Evolutionary conservation across 2,329 filamentous ascomycete genomes (phyloP).

Genomic region (Cordyceps tenuipes): DNA sequence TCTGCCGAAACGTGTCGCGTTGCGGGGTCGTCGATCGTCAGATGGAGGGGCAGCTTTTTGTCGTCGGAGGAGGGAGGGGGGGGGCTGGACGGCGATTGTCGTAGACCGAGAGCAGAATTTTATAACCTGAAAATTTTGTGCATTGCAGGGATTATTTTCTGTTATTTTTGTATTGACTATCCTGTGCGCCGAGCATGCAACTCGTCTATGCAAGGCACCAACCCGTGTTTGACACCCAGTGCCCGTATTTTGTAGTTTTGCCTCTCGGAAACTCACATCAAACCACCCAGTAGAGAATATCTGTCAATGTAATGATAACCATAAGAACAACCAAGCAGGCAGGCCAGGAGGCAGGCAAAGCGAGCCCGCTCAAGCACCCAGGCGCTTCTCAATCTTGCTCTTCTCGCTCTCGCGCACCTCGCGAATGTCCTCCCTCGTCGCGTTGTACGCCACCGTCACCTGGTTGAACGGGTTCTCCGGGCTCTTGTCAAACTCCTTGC

Average conservation of each 20-base stretch:
- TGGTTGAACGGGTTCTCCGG: conserved; percentile 96
- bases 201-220: neutral
- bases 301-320: neutral
- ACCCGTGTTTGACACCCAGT: neutral
- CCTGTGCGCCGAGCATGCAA: neutral
- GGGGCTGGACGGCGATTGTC: conserved; percentile 1
- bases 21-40: conserved; percentile 1
- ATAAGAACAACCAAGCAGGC: too few species aligned
- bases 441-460: conserved; percentile 66
- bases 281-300: neutral
- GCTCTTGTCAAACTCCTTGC: conserved; percentile 91
- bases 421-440: conserved; percentile 66
- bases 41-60: conserved; percentile 2
- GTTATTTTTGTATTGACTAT: neutral
- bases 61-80: neutral
- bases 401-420: conserved; percentile 59
- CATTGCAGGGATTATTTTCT: neutral
- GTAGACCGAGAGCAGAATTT: conserved; percentile 1
- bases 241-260: neutral
- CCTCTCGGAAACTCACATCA: too few species aligned
- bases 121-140: neutral
- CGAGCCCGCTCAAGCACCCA: conserved; percentile 32
- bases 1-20: conserved; percentile 5
- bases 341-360: too few species aligned
- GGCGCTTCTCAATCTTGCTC: conserved; percentile 63